Evolutionary conservation across 306 rosid species (phyloP), one percentile per base, ranked within the genome.

Genomic region (Sesbania bispinosa): DNA sequence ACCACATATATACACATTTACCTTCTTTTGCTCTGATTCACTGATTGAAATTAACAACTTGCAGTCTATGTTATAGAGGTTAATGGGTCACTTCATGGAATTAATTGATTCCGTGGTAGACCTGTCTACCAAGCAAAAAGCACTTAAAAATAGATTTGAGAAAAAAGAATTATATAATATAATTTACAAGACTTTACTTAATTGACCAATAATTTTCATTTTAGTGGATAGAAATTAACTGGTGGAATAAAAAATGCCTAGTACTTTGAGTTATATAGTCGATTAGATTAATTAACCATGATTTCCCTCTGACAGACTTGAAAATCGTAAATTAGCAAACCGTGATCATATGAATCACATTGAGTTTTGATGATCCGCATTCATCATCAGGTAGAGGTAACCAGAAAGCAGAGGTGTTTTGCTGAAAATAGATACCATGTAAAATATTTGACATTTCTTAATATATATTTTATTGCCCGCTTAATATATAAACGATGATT

Each of bases 401-500:
- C 16, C 41, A 26, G 2, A 0, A 57, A 29, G 61, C 8, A 53
- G 63, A 18, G 15, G 18, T 2, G 63, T 57, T 57, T 7, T 26
- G 2, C 45, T 2, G 3, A 57, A 57, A 57, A 60, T 13, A 41
- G 47, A 13, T 11, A 11, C 35, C 13, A 58, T 14, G 30, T 11
- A 16, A 20, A 50, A 36, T 36, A 11, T 36, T 38, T 10, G 20
- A 36, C 32, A 61, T 13, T 29, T 46, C 24, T 9, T 10, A 32
- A 2, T 50, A 19, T 33, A 2, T 43, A 7, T 30, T 30, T 24
- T 45, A 10, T 52, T 48, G 3, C 20, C 42, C 20, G 1, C 71
- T 55, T 26, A 36, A 74, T 55, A n/a, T n/a, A n/a, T n/a, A 71
- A 41, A 33, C 32, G 30, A 72, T 24, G 13, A 46, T 71, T 64